Percentiles rank a stretch among this genome's conserved stretches.
These are phyloP conservation scores for Parietaria judaica DNA, from an alignment of 306 rosid species.

Conservation along the genomic window DNA sequence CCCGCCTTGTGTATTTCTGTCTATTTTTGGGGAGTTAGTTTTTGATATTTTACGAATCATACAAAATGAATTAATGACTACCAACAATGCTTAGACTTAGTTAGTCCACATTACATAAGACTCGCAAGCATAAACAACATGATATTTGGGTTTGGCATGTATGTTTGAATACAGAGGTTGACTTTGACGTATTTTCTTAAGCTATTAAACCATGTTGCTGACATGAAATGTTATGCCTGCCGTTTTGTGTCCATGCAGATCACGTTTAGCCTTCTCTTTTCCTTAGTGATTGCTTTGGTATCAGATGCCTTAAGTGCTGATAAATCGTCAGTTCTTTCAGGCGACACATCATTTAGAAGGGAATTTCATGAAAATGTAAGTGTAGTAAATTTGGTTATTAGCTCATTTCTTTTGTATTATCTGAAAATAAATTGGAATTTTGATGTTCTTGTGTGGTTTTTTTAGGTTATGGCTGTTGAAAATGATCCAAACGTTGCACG, in stretches of 20 bases:
- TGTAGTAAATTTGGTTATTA: conserved; percentile 1
- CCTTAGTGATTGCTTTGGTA: conserved; percentile 67
- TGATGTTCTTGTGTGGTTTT: conserved; percentile 20
- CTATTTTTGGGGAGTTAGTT: no score
- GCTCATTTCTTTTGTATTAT: conserved; percentile 4
- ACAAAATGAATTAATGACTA: no score
- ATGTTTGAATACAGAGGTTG: background rate
- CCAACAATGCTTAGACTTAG: no score
- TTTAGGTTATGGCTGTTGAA: conserved; percentile 69
- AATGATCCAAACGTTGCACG: conserved; percentile 72
- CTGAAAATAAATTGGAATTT: conserved; percentile 13
- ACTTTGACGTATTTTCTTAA: background rate
- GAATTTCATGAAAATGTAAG: conserved; percentile 87
- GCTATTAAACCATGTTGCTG: conserved; percentile 7
- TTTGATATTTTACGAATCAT: no score
- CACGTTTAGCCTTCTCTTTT: conserved; percentile 75
- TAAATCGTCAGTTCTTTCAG: conserved; percentile 70
- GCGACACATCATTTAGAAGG: conserved; percentile 56
- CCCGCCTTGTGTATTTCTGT: background rate
- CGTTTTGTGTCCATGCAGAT: conserved; percentile 53
- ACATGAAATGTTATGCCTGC: background rate
- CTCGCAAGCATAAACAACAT: no score
- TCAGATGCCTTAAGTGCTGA: conserved; percentile 90
- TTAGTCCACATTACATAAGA: no score
- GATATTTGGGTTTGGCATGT: background rate